Conservation (phyloP, 805 yeast species). For the Kodamaea lidongshanica region DNA sequence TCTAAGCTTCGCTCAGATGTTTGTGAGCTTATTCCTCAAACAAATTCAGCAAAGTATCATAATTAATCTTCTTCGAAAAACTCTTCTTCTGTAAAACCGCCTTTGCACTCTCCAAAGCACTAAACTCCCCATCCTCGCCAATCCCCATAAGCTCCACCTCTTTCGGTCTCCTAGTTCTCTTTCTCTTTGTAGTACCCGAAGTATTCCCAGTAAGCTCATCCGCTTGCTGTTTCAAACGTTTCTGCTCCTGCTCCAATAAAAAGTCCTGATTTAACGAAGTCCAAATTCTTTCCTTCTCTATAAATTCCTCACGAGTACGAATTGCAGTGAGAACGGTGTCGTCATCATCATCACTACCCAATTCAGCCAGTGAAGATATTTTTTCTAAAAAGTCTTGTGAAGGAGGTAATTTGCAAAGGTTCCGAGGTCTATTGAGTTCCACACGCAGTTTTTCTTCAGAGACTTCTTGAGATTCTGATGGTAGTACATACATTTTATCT, state of each 20-base stretch:
- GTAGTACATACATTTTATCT: constrained; percentile 17
- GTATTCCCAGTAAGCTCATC: constrained; percentile 79
- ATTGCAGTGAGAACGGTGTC: constrained; percentile 62
- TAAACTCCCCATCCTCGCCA: constrained; percentile 33
- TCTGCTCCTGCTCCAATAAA: constrained; percentile 76
- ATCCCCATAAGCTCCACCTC: constrained; percentile 28
- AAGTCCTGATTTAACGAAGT: constrained; percentile 83
- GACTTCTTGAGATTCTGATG: constrained; percentile 15
- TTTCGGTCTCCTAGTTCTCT: constrained; percentile 40
- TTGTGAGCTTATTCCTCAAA: too few species aligned
- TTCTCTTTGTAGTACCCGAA: constrained; percentile 21
- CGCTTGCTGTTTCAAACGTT: constrained; percentile 76
- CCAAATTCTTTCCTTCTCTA: constrained; percentile 80
- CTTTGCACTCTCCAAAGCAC: constrained; percentile 77
- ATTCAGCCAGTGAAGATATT: constrained; percentile 55
- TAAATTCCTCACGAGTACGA: constrained; percentile 63
- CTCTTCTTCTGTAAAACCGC: constrained; percentile 69
- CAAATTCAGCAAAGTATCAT: constrained; percentile 64
- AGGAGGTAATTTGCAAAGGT: constrained; percentile 53
- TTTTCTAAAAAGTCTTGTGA: constrained; percentile 47
- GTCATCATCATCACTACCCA: constrained; percentile 69
- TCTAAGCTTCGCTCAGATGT: too few species aligned
- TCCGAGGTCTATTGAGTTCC: constrained; percentile 32
- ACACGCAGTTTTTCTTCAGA: constrained; percentile 9
- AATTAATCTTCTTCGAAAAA: constrained; percentile 85